Base-by-base conservation (phyloP, 1,284 basidiomycete species). In the Moniliella sp. region DNA sequence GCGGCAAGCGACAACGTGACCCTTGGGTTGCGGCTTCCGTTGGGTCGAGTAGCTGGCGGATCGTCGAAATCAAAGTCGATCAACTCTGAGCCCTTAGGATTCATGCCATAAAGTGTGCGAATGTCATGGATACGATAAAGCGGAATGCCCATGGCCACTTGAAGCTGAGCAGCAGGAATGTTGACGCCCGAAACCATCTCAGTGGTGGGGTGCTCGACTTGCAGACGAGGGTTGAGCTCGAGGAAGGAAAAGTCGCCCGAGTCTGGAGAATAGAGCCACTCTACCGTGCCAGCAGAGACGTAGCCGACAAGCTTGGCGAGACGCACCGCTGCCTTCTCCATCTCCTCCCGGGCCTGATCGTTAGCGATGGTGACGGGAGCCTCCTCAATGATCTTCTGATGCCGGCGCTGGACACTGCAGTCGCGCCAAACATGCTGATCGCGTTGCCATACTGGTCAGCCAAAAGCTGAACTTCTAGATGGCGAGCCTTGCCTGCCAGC, bases 311-410 rank as follows among this genome's bases (percentile, higher is more conserved):
- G 75, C 65, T 93, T 97, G 28, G 88, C 84, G 15, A 97, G 70
- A 54, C 91, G 75, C 28, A 99, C 91, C 21, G 91, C 91, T 9
- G 91, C 84, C 50, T 86, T 82, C 62, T 97, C 91, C 91, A 97
- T 97, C 63, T 84, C 68, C 72, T 86, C 28, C 76, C 76, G 31
- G 73, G 76, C 52, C 74, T 76, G 12, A 27, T 53, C 47, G 21
- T 48, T 45, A 23, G 91, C 91, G 45, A 97, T 94, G 14, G 88
- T 94, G 31, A 99, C 88, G 15, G 91, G 91, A 5, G 91, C 91
- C 64, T 99, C 91, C 65, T 99, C 91, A 40, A 99, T 99, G 50
- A 99, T 99, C 69, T 99, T 99, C 64, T 99, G 91, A 65, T 99
- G 91, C 45, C 91, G 80, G 52, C 91, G 80, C 65, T 99, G 91